Evolutionary conservation across 2,329 filamentous ascomycete species (phyloP), one percentile per base, ranked within the genome.

Genomic region (Colletotrichum sp.): DNA sequence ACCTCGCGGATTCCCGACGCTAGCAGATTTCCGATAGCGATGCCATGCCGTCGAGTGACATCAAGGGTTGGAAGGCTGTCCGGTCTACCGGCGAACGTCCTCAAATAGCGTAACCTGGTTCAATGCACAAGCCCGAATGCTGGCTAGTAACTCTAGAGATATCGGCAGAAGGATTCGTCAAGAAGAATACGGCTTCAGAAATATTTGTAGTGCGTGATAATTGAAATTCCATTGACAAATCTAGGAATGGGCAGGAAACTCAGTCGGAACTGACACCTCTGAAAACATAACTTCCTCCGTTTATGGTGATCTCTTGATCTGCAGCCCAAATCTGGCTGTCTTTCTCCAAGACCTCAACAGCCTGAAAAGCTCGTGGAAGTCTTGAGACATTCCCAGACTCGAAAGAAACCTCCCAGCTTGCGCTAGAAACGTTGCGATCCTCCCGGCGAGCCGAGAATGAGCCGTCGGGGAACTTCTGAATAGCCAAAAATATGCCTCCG

Each of bases 21-120:
- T 68, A 67, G 70, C 70, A 36, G 36, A 72, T 67, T 68, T 55
- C 70, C 70, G 70, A 52, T 80, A 79, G 26, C 18, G 9, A n/a
- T n/a, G 10, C 12, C 10, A 52, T 52, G 44, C n/a, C 44, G 44
- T 13, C 10, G 44, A 52, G 44, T 52, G 44, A 52, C 44, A 6
- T 21, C 9, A 52, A 21, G 10, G 10, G 39, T 44, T 44, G 18
- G 16, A 18, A 44, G 39, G 16, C 18, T 44, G 18, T 44, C 39
- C 16, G 39, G 9, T 21, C n/a, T 13, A 52, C n/a, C 44, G 44
- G 44, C 6, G 44, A 52, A 52, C n/a, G 3, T 52, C 18, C 39
- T 49, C 44, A 13, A 52, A 52, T 13, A 52, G 44, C 44, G 0
- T 21, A 8, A 21, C n/a, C 10, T 49, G n/a, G 12, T 12, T 2